Base-by-base conservation (phyloP, 345 rosid genomes). In the Hibiscus mutabilis region DNA sequence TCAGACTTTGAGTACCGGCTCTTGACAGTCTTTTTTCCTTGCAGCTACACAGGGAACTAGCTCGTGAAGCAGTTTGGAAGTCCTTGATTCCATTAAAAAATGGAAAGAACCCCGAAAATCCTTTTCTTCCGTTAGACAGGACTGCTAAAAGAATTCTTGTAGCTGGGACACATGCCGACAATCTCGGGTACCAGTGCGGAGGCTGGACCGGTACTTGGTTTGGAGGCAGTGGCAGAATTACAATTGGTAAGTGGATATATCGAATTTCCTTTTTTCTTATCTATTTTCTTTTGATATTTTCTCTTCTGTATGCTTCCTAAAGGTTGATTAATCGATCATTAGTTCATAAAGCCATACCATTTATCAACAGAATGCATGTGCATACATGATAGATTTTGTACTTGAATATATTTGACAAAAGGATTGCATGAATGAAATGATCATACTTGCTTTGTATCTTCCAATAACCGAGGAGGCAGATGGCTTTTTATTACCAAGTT, bases 151-250 rank as follows among this genome's bases (percentile, higher is more conserved):
- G 74, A 76, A 88, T 94, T 74, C 92, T 94, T 62, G 90, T 88
- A 16, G 75, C 83, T 40, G 97, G 98, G 70, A 76, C 87, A 10
- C 98, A 94, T 66, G 93, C 95, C 47, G 92, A 91, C 75, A 82
- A 93, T 86, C 92, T 93, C 65, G 97, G 98, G 18, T 91, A 80
- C 76, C 97, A 93, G 69, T 93, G 98, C 22, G 98, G 98, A 71
- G 98, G 97, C 14, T 93, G 98, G 98, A 91, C 97, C 15, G 79
- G 61, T 73, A 75, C 86, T 55, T 83, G 88, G 95, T 66, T 60
- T 16, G 98, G 98, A 74, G 4, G 21, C 67, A 84, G 91, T 2
- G 97, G 98, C 77, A 83, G 85, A 71, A 87, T 91, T 76, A 93
- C 97, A n/a, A 83, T 86, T 2, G 98, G 97, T 93, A 85, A 29